A percentile compares a stretch with the other conserved stretches of the same genome.
These are phyloP conservation scores for Picea sitchensis DNA, from an alignment of 75 land plant genomes.

Conservation along the genomic window DNA sequence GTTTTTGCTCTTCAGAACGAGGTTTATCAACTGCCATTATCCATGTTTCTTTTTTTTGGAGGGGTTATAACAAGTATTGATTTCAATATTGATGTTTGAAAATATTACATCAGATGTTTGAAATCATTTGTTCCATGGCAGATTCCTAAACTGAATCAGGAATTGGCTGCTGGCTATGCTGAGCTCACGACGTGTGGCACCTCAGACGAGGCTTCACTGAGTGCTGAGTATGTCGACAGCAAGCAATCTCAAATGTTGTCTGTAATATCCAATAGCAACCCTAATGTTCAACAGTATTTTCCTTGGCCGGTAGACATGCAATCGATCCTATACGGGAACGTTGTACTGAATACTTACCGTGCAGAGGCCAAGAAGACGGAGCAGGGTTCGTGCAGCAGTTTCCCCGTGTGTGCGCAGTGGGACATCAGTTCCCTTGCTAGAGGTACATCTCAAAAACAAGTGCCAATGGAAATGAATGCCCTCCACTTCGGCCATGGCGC, in stretches of 20 bases:
- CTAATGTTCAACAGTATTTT: background rate
- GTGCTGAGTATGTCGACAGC: too few relatives aligned
- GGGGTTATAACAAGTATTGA: too few relatives aligned
- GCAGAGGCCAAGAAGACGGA: too few relatives aligned
- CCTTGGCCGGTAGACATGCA: background rate
- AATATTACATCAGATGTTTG: background rate
- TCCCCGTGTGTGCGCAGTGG: background rate
- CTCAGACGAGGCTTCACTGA: too few relatives aligned
- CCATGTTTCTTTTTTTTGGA: background rate
- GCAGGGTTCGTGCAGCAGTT: background rate
- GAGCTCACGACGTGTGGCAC: background rate
- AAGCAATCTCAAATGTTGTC: too few relatives aligned
- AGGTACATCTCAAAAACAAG: background rate
- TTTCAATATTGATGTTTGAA: too few relatives aligned
- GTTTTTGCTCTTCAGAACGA: slow-evolving; percentile 89
- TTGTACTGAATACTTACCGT: too few relatives aligned
- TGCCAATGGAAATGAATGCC: too few relatives aligned
- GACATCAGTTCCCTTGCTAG: too few relatives aligned
- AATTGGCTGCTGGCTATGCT: background rate
- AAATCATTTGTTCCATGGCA: background rate
- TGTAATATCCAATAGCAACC: too few relatives aligned
- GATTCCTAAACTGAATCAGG: background rate
- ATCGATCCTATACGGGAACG: background rate
- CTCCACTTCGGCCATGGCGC: too few relatives aligned
- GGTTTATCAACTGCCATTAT: slow-evolving; percentile 15